Conservation (phyloP, 495 filamentous ascomycete species). For the Neurospora sp. region DNA sequence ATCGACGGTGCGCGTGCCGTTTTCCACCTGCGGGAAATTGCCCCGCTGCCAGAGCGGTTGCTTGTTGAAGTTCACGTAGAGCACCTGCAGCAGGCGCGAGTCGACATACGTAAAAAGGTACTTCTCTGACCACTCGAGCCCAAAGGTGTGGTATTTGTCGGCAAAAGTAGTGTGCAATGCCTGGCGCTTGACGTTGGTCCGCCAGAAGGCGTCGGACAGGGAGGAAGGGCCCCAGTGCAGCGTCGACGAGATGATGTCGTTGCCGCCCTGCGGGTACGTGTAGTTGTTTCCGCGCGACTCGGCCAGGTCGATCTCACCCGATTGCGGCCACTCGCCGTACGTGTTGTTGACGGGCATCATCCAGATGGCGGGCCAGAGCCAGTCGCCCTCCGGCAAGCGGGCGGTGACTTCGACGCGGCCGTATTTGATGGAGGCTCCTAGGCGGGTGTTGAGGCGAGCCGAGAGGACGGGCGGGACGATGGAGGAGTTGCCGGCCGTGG, state of each 20-base stretch:
- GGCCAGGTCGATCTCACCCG: conserved; percentile 79
- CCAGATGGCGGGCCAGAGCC: conserved; percentile 90
- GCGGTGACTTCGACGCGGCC: conserved; percentile 74
- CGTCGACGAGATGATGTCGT: conserved; percentile 71
- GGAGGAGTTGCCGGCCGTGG: conserved; percentile 57
- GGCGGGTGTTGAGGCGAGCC: conserved; percentile 63
- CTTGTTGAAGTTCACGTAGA: conserved; percentile 66
- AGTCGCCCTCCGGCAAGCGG: conserved; percentile 64
- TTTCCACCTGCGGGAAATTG: conserved; percentile 60
- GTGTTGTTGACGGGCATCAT: conserved; percentile 67
- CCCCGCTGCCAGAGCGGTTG: conserved; percentile 63
- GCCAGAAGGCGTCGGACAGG: conserved; percentile 59
- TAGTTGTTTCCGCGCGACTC: conserved; percentile 75
- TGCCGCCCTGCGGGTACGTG: conserved; percentile 62
- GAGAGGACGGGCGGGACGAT: conserved; percentile 74
- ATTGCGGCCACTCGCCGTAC: conserved; percentile 69
- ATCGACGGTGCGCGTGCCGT: conserved; percentile 58
- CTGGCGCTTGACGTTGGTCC: conserved; percentile 62
- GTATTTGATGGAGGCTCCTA: conserved; percentile 62
- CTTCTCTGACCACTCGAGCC: conserved; percentile 78
- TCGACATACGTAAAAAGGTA: conserved; percentile 84
- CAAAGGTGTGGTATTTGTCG: conserved; percentile 59
- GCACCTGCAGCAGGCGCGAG: conserved; percentile 64
- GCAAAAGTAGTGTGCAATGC: conserved; percentile 70
- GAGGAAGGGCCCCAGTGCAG: conserved; percentile 69